Percentiles rank a stretch among this genome's conserved stretches.
phyloP scores from a whole-genome alignment of 1,139 yeast genomes.

The Yamadazyma conglobata region DNA sequence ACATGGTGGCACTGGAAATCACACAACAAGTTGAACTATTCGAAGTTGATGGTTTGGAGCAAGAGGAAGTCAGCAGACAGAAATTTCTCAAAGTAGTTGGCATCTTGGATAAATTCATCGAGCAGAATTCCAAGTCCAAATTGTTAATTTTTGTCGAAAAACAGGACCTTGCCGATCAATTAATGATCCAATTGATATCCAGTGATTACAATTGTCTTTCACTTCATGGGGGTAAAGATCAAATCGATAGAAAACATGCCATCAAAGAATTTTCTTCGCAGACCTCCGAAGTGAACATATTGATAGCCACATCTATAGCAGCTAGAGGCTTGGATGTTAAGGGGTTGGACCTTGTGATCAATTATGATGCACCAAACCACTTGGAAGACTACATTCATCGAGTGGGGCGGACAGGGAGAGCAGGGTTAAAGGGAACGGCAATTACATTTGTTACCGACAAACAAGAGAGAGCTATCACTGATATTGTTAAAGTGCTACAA shows the following conservation, averaged over 20 bases:
- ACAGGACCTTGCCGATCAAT: constrained; percentile 74
- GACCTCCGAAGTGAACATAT: constrained; percentile 53
- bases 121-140: constrained; percentile 31
- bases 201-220: constrained; percentile 60
- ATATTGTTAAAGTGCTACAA: constrained; percentile 64
- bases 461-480: constrained; percentile 70
- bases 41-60: constrained; percentile 31
- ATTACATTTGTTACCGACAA: constrained; percentile 63
- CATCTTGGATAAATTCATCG: constrained; percentile 45
- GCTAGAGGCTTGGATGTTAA: constrained; percentile 95
- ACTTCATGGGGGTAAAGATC: constrained; percentile 93
- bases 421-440: constrained; percentile 76
- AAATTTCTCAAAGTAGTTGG: constrained; percentile 57
- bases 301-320: constrained; percentile 90
- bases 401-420: constrained; percentile 96
- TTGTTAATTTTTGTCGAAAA: constrained; percentile 77
- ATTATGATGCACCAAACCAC: constrained; percentile 87
- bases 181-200: constrained; percentile 55
- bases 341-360: constrained; percentile 72
- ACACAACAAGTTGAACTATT: constrained; percentile 67
- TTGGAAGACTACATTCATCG: constrained; percentile 96
- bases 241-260: constrained; percentile 75
- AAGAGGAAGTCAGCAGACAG: constrained; percentile 18
- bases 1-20: constrained; percentile 81
- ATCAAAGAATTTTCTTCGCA: constrained; percentile 60